Evolutionary conservation across 2,329 filamentous ascomycete species (phyloP).

Genomic region (Lojkania enalia): DNA sequence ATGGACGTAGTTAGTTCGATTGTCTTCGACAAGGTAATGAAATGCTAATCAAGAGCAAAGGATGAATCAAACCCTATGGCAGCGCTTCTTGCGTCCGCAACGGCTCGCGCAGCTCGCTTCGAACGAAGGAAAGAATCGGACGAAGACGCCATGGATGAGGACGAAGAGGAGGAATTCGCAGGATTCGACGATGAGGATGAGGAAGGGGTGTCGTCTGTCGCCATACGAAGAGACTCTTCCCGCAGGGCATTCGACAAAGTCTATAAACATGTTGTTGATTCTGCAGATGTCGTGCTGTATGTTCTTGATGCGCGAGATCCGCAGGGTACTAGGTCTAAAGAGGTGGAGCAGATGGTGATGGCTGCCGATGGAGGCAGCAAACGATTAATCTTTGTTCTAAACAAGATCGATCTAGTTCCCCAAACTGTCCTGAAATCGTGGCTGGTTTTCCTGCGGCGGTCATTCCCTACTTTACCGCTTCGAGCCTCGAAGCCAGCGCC

Average conservation of each 20-base stretch:
- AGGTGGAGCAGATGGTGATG: slow-evolving; percentile 90
- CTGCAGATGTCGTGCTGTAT: slow-evolving; percentile 88
- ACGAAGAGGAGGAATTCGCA: slow-evolving; percentile 58
- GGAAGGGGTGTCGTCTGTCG: slow-evolving; percentile 32
- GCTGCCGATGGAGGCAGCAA: slow-evolving; percentile 82
- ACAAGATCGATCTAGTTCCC: slow-evolving; percentile 93
- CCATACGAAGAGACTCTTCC: slow-evolving; percentile 62
- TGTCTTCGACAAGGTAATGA: neutral
- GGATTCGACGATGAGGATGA: slow-evolving; percentile 53
- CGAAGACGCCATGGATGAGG: slow-evolving; percentile 61
- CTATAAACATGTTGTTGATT: slow-evolving; percentile 89
- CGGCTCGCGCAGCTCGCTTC: slow-evolving; percentile 75
- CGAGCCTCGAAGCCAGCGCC: slow-evolving; percentile 80
- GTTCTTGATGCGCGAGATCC: slow-evolving; percentile 91
- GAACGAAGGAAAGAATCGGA: slow-evolving; percentile 66
- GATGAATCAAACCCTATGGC: slow-evolving; percentile 86
- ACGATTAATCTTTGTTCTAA: slow-evolving; percentile 85
- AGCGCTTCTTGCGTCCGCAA: slow-evolving; percentile 82
- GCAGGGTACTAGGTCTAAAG: slow-evolving; percentile 84
- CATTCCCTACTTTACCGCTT: slow-evolving; percentile 88
- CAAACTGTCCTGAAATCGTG: slow-evolving; percentile 79
- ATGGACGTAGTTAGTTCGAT: slow-evolving; percentile 54
- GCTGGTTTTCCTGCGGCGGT: slow-evolving; percentile 81
- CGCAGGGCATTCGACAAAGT: slow-evolving; percentile 91
- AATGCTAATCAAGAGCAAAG: slow-evolving; percentile 22